Conservation (phyloP, 805 yeast genomes). For the Saturnispora diversa region DNA sequence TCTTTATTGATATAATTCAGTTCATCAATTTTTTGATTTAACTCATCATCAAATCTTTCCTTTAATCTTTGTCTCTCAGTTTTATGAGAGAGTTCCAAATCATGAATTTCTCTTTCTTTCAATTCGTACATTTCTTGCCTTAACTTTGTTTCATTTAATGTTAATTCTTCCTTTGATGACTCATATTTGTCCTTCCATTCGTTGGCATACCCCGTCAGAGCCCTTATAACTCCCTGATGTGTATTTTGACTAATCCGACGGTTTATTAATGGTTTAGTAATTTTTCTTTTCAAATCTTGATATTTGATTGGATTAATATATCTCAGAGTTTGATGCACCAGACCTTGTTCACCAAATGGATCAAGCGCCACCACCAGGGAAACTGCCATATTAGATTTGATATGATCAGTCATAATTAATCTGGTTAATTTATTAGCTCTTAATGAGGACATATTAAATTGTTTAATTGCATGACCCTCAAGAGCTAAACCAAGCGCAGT, state of each 20-base stretch:
- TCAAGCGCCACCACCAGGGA: conserved; percentile 34
- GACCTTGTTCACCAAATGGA: conserved; percentile 32
- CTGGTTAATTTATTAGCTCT: conserved; percentile 44
- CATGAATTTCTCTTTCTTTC: conserved; percentile 30
- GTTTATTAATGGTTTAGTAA: not conserved
- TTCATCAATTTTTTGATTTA: conserved; percentile 24
- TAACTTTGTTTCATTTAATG: conserved; percentile 24
- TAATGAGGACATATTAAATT: conserved; percentile 35
- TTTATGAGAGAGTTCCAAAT: conserved; percentile 30
- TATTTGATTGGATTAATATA: conserved; percentile 27
- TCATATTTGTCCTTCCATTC: conserved; percentile 5
- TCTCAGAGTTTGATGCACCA: conserved; percentile 26
- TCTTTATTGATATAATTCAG: not conserved
- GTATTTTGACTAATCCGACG: not conserved
- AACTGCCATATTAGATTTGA: conserved; percentile 27
- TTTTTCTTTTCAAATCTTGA: conserved; percentile 21
- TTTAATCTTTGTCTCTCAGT: conserved; percentile 29
- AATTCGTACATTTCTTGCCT: conserved; percentile 24
- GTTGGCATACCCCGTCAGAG: conserved; percentile 6
- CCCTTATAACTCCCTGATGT: conserved; percentile 8
- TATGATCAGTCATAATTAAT: conserved; percentile 39
- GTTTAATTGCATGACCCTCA: conserved; percentile 32
- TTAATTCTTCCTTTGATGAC: not conserved
- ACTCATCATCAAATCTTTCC: conserved; percentile 28
- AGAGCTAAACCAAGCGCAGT: conserved; percentile 45